Base-by-base conservation (phyloP, 2,329 filamentous ascomycete genomes). In the Corinectria fuckeliana region DNA sequence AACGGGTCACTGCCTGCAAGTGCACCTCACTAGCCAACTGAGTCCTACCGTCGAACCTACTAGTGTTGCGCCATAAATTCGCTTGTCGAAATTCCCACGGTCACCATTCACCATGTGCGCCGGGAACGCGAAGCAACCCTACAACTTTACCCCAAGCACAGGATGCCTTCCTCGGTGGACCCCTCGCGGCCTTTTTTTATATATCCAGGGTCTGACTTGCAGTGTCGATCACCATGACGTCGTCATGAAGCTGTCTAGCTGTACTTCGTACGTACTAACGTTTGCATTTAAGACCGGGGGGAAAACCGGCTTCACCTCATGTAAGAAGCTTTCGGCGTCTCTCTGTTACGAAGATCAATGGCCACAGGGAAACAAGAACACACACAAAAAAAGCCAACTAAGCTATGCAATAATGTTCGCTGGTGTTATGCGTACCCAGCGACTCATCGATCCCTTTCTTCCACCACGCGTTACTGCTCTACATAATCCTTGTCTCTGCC, bases 141-240 rank as follows among this genome's bases (percentile, higher is more conserved):
- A 18, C 14, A 45, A 51, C 47, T 42, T 51, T 50, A 41, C 26
- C 25, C 47, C 26, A 20, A 47, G 16, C 25, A 47, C 25, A 21
- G 39, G 26, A 54, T 14, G 7, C 18, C 10, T 32, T 44, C 14
- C 10, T 32, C 44, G 20, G 51, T 47, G 52, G 57, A 38, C 47
- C 52, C 44, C n/a, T 21, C 39, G 5, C 39, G 30, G 45, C 21
- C n/a, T n/a, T n/a, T n/a, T n/a, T n/a, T 42, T 42, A 50, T 45
- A n/a, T n/a, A n/a, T 36, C 23, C 38, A 38, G 41, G 20, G 48
- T 51, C 52, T 60, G 39, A 60, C 52, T 60, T 56, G 52, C 57
- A 60, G 57, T 39, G 52, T 32, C 47, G 47, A 60, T 56, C 57
- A 41, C 26, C 14, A 60, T 60, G 45, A 60, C 57, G 52, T 60